Evolutionary conservation across 2,329 filamentous ascomycete genomes (phyloP).

Genomic region (Aspergillus japonicus): DNA sequence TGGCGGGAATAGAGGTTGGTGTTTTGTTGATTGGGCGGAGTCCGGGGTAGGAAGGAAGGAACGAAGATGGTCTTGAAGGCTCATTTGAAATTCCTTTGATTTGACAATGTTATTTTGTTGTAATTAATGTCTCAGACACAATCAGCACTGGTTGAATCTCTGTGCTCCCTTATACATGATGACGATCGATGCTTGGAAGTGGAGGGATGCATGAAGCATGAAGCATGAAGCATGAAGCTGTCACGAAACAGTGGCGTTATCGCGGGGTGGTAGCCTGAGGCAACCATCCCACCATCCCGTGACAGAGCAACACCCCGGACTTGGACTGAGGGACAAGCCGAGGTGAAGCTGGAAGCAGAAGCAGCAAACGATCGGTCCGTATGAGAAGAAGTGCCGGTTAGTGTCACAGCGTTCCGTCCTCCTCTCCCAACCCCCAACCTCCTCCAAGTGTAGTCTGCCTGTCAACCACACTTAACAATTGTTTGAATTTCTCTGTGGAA

Average conservation of each 20-base stretch:
- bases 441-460: conserved; percentile 9
- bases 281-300: conserved; percentile 32
- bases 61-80: too few relatives aligned
- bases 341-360: conserved; percentile 30
- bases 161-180: too few relatives aligned
- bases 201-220: too few relatives aligned
- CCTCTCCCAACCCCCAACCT: background rate
- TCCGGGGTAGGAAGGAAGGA: background rate
- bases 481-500: background rate
- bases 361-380: too few relatives aligned
- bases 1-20: background rate
- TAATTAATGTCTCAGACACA: too few relatives aligned
- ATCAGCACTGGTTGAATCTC: too few relatives aligned
- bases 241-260: background rate
- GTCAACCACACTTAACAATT: conserved; percentile 5
- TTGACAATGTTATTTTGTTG: too few relatives aligned
- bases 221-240: background rate
- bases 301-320: conserved; percentile 32
- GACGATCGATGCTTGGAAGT: background rate
- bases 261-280: background rate
- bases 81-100: too few relatives aligned
- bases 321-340: conserved; percentile 29
- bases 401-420: conserved; percentile 11
- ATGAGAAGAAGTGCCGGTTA: conserved; percentile 2
- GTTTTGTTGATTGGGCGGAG: background rate